Evolutionary conservation across 495 filamentous ascomycete genomes (phyloP).

Genomic region (Daldinia decipiens): DNA sequence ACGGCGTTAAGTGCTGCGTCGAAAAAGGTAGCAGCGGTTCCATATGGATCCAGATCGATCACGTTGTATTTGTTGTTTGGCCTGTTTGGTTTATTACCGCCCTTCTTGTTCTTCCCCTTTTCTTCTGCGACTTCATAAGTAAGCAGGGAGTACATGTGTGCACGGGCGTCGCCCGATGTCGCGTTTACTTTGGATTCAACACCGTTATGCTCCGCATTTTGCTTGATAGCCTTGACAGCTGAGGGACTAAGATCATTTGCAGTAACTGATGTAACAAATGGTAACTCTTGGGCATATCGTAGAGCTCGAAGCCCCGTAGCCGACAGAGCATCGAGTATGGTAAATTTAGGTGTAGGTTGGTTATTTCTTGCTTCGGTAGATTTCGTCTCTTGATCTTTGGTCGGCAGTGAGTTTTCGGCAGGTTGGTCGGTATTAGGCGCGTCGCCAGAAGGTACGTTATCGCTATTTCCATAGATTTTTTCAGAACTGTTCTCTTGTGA

Average conservation of each 20-base stretch:
- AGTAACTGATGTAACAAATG: slow-evolving; percentile 80
- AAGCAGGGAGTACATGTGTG: slow-evolving; percentile 85
- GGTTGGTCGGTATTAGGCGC: slow-evolving; percentile 11
- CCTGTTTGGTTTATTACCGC: slow-evolving; percentile 40
- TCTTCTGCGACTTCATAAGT: slow-evolving; percentile 49
- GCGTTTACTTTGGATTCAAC: slow-evolving; percentile 74
- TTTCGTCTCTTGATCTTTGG: slow-evolving; percentile 37
- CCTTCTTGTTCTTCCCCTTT: slow-evolving; percentile 41
- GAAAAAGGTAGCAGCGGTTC: slow-evolving; percentile 88
- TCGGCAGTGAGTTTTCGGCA: slow-evolving; percentile 12
- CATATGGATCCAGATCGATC: slow-evolving; percentile 97
- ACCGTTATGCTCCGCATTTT: slow-evolving; percentile 85
- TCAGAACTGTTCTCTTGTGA: background rate
- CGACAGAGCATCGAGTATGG: slow-evolving; percentile 92
- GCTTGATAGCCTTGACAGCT: slow-evolving; percentile 81
- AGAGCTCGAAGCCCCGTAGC: slow-evolving; percentile 93
- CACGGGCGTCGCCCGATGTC: slow-evolving; percentile 80
- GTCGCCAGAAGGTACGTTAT: background rate
- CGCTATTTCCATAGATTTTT: background rate
- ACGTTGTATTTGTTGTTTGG: slow-evolving; percentile 76
- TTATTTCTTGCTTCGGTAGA: slow-evolving; percentile 31
- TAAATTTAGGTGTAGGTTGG: slow-evolving; percentile 61
- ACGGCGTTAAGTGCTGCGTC: slow-evolving; percentile 88
- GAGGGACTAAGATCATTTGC: slow-evolving; percentile 86
- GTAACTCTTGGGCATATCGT: slow-evolving; percentile 90